These are phyloP conservation scores for Fraxinus sp. DNA, from an alignment of 305 asterid species.

Conservation along the genomic window DNA sequence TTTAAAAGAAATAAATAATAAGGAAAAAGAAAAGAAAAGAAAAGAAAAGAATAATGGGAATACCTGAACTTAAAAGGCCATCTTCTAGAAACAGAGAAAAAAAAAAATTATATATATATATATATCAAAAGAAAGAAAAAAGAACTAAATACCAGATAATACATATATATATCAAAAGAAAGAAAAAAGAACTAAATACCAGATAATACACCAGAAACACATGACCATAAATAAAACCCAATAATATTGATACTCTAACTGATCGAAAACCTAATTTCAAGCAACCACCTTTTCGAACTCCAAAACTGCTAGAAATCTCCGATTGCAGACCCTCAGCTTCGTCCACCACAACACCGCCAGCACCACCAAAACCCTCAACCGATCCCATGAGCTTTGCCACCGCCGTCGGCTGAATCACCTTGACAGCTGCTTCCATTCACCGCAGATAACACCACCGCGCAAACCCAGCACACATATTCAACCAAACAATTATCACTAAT, in stretches of 20 bases:
- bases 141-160: background rate
- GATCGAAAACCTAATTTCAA: background rate
- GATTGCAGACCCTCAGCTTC: conserved; percentile 2
- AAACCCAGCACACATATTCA: background rate
- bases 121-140: background rate
- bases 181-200: background rate
- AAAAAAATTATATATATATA: background rate
- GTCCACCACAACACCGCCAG: background rate
- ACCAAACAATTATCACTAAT: background rate
- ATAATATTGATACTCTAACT: background rate
- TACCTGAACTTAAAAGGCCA: background rate
- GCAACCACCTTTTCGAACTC: background rate
- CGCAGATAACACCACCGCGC: background rate
- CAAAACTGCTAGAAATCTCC: background rate
- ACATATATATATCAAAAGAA: background rate
- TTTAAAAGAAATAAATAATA: background rate
- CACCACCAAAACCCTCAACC: conserved; percentile 7
- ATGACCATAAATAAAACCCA: background rate
- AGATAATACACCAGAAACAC: background rate
- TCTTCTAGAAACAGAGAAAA: background rate
- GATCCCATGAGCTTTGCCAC: background rate
- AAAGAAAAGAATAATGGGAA: background rate
- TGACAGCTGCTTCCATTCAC: background rate
- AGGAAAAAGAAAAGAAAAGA: background rate
- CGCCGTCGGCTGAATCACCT: background rate